Base-by-base conservation (phyloP, 2,329 filamentous ascomycete genomes). In the Chrysosphaeria jannelii region DNA sequence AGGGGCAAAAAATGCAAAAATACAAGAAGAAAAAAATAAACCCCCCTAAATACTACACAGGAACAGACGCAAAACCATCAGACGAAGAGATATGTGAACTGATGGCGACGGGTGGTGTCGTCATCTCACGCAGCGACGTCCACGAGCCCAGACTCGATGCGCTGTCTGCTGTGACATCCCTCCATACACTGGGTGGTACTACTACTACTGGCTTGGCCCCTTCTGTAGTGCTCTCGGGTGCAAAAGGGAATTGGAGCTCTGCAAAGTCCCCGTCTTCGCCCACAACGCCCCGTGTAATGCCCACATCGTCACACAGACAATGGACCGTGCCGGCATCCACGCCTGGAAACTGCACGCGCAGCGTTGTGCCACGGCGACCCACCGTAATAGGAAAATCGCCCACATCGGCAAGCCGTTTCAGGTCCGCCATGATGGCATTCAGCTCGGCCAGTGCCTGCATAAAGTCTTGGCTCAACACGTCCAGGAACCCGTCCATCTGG, bases 301-400 rank as follows among this genome's bases (percentile, higher is more conserved):
- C 72, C 8, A 89, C 55, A 39, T 97, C 85, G 22, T 75, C 63
- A 39, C 79, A 91, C 1, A 97, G 54, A 3, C 55, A 51, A 38
- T 89, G 75, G 0, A 90, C 70, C 0, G 72, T 74, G 10, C 67
- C 60, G 1, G 64, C 64, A 36, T 93, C 81, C 30, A 85, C 79
- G 3, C 85, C 85, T 0, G 79, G 78, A 37, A 97, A 93, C 14
- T 78, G 68, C 2, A 93, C 64, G 16, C 78, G 64, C 4, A 91
- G 47, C 0, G 60, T 57, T 4, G 61, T 61, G 16, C 56, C 50
- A 8, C 14, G 18, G 58, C 55, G 33, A 9, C 11, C 20, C 24
- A 90, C 54, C 0, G 61, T 53, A 16, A 93, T 61, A 0, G 81
- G 78, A 11, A 97, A 47, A 37, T 91, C 78, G 2, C 85, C 85